A percentile compares a stretch with the other conserved stretches of the same genome.
Conservation (phyloP, 2,329 filamentous ascomycete species). For the Tricladium varicosporioides region DNA sequence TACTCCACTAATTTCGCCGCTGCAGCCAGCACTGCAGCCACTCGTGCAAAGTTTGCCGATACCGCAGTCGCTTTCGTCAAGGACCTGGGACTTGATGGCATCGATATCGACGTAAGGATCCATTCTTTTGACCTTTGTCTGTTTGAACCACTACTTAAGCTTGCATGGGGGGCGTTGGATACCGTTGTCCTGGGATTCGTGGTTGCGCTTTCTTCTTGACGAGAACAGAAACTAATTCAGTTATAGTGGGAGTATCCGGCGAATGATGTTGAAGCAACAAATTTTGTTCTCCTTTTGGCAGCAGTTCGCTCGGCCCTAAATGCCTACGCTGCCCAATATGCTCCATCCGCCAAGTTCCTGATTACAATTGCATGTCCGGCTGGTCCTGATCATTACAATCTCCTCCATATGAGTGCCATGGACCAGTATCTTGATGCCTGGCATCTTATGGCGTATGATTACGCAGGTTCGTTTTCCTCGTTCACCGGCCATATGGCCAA, state of each 20-base stretch:
- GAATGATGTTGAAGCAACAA: conserved; percentile 26
- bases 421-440: conserved; percentile 50
- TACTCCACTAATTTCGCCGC: conserved; percentile 74
- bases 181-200: too few relatives aligned
- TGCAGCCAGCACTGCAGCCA: conserved; percentile 60
- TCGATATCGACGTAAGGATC: conserved; percentile 36
- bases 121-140: too few relatives aligned
- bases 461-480: conserved; percentile 63
- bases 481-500: conserved; percentile 70
- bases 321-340: conserved; percentile 44
- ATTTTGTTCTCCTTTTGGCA: conserved; percentile 33
- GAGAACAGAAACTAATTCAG: too few relatives aligned
- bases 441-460: conserved; percentile 74
- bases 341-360: conserved; percentile 49
- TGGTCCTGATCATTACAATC: conserved; percentile 46
- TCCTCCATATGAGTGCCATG: conserved; percentile 46
- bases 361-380: conserved; percentile 54
- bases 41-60: conserved; percentile 65
- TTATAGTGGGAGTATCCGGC: conserved; percentile 26
- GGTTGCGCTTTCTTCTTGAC: too few relatives aligned
- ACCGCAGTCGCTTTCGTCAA: conserved; percentile 68
- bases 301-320: conserved; percentile 43
- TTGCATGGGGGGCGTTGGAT: too few relatives aligned
- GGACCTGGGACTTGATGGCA: conserved; percentile 63
- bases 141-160: too few relatives aligned